Evolutionary conservation across 306 rosid species (phyloP), one percentile per base, ranked within the genome.

Genomic region (Castanospermum australe): DNA sequence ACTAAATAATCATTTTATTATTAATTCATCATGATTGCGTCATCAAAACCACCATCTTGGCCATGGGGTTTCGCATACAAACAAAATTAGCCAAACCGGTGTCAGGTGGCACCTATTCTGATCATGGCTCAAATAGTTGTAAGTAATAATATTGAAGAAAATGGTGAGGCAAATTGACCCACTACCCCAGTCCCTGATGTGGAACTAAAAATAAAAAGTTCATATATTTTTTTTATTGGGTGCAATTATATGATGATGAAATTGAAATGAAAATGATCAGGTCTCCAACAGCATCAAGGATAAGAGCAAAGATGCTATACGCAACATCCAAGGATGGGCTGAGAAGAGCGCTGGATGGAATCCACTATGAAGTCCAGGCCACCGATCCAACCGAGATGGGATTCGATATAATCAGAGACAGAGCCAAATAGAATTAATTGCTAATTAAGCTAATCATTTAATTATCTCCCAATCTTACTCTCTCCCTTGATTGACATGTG

Each of bases 311-410:
- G 87, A 91, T 96, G 12, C 86, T 96, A 18, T 96, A 96, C 80
- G 99, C 99, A 76, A 96, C 99, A 15, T 96, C 99, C 0, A 96
- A 96, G 80, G 98, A 64, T 81, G 99, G 99, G 79, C 63, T 96
- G 84, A 93, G 99, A 85, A 89, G 96, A 84, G 99, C 91, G 7
- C 65, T 96, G 13, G 99, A 96, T 68, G 99, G 99, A 47, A 91
- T 96, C 71, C 80, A 75, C 90, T 96, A 96, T 71, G 99, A 93
- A 79, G 80, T 96, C 0, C 99, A 96, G 75, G 99, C 99, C 4
- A 96, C 99, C 0, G 98, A 96, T 75, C 99, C 98, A 44, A 88
- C 96, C 1, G 99, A 96, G 89, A 96, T 96, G 99, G 99, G 96
- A 35, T 83, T 96, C 66, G 99, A 92, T 88, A 79, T 96, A 72